Evolutionary conservation across 257 asterid genomes (phyloP), one percentile per base, ranked within the genome.

Genomic region (Plantago elongata): DNA sequence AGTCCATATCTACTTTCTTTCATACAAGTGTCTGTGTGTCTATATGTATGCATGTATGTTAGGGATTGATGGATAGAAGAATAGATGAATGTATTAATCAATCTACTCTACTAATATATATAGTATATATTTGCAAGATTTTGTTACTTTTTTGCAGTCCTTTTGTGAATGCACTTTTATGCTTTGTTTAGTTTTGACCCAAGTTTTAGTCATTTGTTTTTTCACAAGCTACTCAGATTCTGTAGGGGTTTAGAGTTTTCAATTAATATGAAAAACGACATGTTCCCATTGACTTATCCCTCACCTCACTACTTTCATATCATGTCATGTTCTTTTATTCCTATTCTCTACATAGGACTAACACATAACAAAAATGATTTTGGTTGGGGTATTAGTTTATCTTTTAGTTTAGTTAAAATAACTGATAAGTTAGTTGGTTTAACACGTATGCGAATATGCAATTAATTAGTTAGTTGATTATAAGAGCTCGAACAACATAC

Each of bases 101-200:
- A 37, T 57, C 38, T 63, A 15, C 18, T 22, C 34, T 63, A 57
- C 60, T n/a, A 49, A 45, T 16, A n/a, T n/a, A n/a, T n/a, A n/a
- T 48, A 29, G 54, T 22, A 22, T 22, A 22, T 34, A 34, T 34
- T 34, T 34, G 40, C 40, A 34, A 34, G 40, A 34, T 48, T 46
- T 74, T 74, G 79, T 75, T 76, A 70, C 69, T 65, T 78, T 75
- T 73, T 75, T 75, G n/a, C 60, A 69, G 74, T 29, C 79, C 18
- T 65, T 64, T 71, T 68, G 72, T 74, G 78, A 54, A 73, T 67
- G 74, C 69, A 68, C 13, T 40, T 71, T 61, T 78, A 66, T 73
- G 80, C 63, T 74, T 72, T 77, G 83, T 70, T 62, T 54, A 71
- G 51, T 63, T 71, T 71, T 69, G 29, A 60, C 64, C 42, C 40